Percentiles rank a stretch among this genome's conserved stretches.
These are phyloP conservation scores for Cucurbita pepo DNA, from an alignment of 306 rosid species.

Conservation along the genomic window DNA sequence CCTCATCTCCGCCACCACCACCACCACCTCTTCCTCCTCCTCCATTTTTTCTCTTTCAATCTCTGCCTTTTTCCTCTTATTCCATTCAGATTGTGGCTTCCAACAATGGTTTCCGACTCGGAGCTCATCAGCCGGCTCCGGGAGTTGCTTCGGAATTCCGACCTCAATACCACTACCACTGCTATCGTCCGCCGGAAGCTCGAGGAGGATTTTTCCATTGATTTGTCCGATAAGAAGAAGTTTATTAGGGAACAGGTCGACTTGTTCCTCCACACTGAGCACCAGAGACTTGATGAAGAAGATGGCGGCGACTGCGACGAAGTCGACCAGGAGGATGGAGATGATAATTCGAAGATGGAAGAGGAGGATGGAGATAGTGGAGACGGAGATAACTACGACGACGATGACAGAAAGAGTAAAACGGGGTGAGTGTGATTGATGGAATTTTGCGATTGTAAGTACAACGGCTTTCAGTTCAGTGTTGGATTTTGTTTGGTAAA, in stretches of 20 bases:
- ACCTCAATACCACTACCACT: slow-evolving; percentile 55
- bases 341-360: slow-evolving; percentile 2
- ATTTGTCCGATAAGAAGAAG: slow-evolving; percentile 47
- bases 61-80: not conserved
- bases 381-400: slow-evolving; percentile 14
- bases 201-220: slow-evolving; percentile 50
- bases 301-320: not conserved
- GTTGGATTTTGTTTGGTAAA: not conserved
- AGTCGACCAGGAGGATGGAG: slow-evolving; percentile 13
- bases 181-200: slow-evolving; percentile 58
- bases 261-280: slow-evolving; percentile 45
- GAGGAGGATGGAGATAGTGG: slow-evolving; percentile 15
- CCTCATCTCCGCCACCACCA: not conserved
- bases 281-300: slow-evolving; percentile 3
- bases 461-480: not conserved
- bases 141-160: slow-evolving; percentile 54
- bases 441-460: not conserved
- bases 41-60: not conserved
- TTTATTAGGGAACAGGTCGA: slow-evolving; percentile 66
- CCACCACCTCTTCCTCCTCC: not conserved
- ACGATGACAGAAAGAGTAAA: slow-evolving; percentile 23
- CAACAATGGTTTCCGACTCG: slow-evolving; percentile 53
- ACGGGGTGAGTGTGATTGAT: slow-evolving; percentile 28
- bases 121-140: slow-evolving; percentile 68
- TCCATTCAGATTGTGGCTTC: not conserved